Evolutionary conservation across 148 eudicot species (phyloP).

Genomic region (Cornus kousa): DNA sequence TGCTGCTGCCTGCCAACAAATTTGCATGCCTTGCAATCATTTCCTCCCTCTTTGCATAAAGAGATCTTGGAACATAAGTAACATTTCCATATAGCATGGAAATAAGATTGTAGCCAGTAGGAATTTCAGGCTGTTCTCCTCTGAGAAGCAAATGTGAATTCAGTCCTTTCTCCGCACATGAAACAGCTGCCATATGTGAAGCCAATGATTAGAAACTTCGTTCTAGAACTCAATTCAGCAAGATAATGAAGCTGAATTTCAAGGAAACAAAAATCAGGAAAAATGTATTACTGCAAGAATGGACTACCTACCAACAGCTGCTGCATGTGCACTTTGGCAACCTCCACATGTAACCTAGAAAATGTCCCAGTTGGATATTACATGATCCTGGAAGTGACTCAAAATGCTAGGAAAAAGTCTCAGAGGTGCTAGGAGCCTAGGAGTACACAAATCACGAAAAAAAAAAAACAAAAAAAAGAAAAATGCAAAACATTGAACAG

Average conservation of each 20-base stretch:
- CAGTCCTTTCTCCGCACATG: slow-evolving; percentile 87
- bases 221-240: slow-evolving; percentile 1
- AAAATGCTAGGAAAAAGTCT: background rate
- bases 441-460: background rate
- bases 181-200: slow-evolving; percentile 63
- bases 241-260: background rate
- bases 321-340: slow-evolving; percentile 97
- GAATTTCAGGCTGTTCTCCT: slow-evolving; percentile 82
- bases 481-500: background rate
- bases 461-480: background rate
- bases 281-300: background rate
- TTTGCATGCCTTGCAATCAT: slow-evolving; percentile 71
- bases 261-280: background rate
- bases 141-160: slow-evolving; percentile 85
- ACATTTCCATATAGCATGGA: slow-evolving; percentile 75
- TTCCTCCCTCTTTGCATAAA: slow-evolving; percentile 72
- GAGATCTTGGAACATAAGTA: slow-evolving; percentile 74
- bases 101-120: slow-evolving; percentile 78
- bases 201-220: background rate
- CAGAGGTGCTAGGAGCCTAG: slow-evolving; percentile 9
- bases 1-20: slow-evolving; percentile 45
- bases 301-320: slow-evolving; percentile 77
- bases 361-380: slow-evolving; percentile 31
- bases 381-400: slow-evolving; percentile 8
- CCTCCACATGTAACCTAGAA: slow-evolving; percentile 99